Conservation (phyloP, 129 eudicot genomes). For the Pseudognaphalium luteoalbum region DNA sequence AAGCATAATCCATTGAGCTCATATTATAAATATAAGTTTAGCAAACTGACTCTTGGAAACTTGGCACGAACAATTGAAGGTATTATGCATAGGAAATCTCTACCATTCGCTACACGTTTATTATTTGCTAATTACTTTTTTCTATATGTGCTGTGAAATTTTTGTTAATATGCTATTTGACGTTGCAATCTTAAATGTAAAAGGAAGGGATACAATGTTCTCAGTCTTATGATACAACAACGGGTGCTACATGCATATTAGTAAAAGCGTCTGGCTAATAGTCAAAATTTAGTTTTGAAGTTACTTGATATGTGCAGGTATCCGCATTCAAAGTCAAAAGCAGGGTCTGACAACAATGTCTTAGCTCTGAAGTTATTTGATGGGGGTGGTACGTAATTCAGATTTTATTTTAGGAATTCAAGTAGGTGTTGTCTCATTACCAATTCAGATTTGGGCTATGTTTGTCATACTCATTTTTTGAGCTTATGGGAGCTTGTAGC, state of each 20-base stretch:
- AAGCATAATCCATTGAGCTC: slow-evolving; percentile 55
- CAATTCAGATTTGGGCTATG: slow-evolving; percentile 92
- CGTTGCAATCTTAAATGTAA: no score
- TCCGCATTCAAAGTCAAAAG: slow-evolving; percentile 90
- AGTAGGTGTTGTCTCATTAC: slow-evolving; percentile 75
- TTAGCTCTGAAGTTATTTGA: slow-evolving; percentile 7
- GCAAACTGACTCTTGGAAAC: slow-evolving; percentile 79
- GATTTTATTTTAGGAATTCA: slow-evolving; percentile 72
- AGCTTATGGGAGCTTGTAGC: no score
- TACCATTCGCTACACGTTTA: no score
- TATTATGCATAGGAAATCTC: slow-evolving; percentile 10
- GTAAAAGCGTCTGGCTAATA: not conserved
- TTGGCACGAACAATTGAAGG: slow-evolving; percentile 99
- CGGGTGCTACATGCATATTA: not conserved
- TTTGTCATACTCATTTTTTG: no score
- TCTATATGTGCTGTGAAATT: no score
- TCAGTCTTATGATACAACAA: not conserved
- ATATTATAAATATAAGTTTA: slow-evolving; percentile 32
- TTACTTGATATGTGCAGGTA: slow-evolving; percentile 52
- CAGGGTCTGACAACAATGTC: slow-evolving; percentile 35
- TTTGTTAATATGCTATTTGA: no score
- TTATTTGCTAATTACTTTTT: not conserved
- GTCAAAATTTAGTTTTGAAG: slow-evolving; percentile 12
- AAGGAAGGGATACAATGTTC: not conserved
- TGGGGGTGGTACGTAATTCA: slow-evolving; percentile 89